Base-by-base conservation (phyloP, 2,329 filamentous ascomycete species). In the Colletotrichum noveboracense region DNA sequence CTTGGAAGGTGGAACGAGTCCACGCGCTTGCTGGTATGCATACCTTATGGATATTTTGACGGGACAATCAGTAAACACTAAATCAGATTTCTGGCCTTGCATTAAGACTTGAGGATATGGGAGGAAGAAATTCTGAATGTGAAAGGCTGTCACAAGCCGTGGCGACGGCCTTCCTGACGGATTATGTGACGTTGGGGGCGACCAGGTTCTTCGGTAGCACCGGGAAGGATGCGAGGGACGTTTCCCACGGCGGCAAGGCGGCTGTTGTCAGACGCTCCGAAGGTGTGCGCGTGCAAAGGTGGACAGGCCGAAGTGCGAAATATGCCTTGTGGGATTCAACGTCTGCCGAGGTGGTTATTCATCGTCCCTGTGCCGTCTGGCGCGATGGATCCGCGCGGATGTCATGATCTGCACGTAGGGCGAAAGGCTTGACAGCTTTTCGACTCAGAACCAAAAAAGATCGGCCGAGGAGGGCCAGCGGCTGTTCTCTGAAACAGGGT, bases 321-420 rank as follows among this genome's bases (percentile, higher is more conserved):
- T 65, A 72, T 67, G 73, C 73, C 73, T 75, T 21, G 73, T 52
- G 69, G 70, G 73, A 75, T 75, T 71, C 43, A 55, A 21, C 32
- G 55, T 66, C 60, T 67, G 38, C 69, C 52, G 61, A 64, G n/a
- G 30, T 67, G 38, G 43, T 52, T 52, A 36, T 62, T 70, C 62
- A 38, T 6, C 14, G 55, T 60, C 36, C 70, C 38, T 73, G 18
- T 55, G 65, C 30, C 71, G 6, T 68, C 36, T 62, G 55, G 34
- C 64, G 65, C 65, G 55, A 69, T 24, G 65, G 71, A 64, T 73
- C 56, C 56, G 71, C 71, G 65, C 71, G 71, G 38, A 64, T 73
- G 71, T 73, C 72, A 66, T 68, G 70, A 73, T 72, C 64, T 28
- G 38, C 56, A 58, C 56, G 30, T 60, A 64, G 10, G 36, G 60